Percentiles rank a stretch among this genome's conserved stretches.
phyloP scores from a whole-genome alignment of 306 rosid genomes.

The Quercus engelmannii region DNA sequence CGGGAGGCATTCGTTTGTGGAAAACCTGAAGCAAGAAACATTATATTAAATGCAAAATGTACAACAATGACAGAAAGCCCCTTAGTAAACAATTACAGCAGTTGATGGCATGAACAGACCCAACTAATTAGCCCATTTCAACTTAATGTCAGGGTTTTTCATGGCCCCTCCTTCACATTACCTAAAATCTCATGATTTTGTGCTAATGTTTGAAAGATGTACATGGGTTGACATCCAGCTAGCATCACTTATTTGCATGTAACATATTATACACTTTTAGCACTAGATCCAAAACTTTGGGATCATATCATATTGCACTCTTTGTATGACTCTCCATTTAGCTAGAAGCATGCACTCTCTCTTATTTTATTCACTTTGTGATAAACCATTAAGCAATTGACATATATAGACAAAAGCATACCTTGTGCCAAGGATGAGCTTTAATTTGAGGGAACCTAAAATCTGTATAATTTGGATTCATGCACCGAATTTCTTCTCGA shows the following conservation, averaged over 20 bases:
- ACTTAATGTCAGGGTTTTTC: neutral
- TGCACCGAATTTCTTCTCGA: slow-evolving; percentile 95
- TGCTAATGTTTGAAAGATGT: neutral
- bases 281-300: too few species aligned
- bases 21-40: slow-evolving; percentile 62
- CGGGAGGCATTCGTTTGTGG: slow-evolving; percentile 94
- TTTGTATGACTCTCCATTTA: too few species aligned
- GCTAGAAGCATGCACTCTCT: neutral
- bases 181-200: neutral
- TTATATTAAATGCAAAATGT: slow-evolving; percentile 5
- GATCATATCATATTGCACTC: too few species aligned
- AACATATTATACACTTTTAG: too few species aligned
- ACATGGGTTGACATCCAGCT: neutral
- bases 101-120: neutral
- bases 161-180: neutral
- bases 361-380: neutral
- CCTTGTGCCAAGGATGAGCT: slow-evolving; percentile 99
- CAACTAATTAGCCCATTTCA: neutral
- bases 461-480: slow-evolving; percentile 90
- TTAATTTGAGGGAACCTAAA: slow-evolving; percentile 94
- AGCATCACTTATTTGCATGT: neutral
- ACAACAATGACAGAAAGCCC: neutral
- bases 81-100: neutral
- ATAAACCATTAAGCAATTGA: neutral
- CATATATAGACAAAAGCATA: slow-evolving; percentile 23